Base-by-base conservation (phyloP, 108 stramenopile species). In the Cyclostephanos invisitatus region DNA sequence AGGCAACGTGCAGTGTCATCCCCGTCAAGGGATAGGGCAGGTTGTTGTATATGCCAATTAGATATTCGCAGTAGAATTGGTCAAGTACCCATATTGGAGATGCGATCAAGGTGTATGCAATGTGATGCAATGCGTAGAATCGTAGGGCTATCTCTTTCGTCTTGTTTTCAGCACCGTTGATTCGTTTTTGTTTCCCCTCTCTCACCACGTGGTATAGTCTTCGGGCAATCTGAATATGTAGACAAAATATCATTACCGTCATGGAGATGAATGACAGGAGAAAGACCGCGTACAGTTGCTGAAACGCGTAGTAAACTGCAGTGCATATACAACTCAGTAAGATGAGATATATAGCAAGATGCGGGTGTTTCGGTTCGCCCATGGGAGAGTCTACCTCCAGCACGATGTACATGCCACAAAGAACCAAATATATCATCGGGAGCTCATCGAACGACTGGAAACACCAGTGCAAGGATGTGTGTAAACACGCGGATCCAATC, bases 401-500 rank as follows among this genome's bases (percentile, higher is more conserved):
- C 21, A 51, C 50, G 12, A 18, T 4, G 49, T 70, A 62, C 14
- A 67, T 50, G 7, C 58, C 7, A 21, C 66, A 18, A 15, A 61
- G 24, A 5, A 71, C 50, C 29, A 82, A 50, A 67, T 77, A 82
- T 35, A 81, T 65, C 80, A 81, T 81, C 4, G 80, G 80, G 12
- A 81, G 54, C 51, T 81, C 80, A 63, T 81, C 80, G 60, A 44
- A 17, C 1, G 62, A 64, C 57, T 81, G 80, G 44, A 71, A 75
- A 9, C 64, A 14, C 74, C 80, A 82, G 48, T 77, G 75, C 29
- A 82, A 51, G 20, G 75, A 62, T 28, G 70, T 71, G 44, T 82
- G 81, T n/a, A 82, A 44, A 15, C 70, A 62, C 15, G 75, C 71
- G 25, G 81, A 82, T 56, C 81, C 81, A 0, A 82, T 18, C 7